Base-by-base conservation (phyloP, 208 protist genomes). In the Strigomonas galati region DNA sequence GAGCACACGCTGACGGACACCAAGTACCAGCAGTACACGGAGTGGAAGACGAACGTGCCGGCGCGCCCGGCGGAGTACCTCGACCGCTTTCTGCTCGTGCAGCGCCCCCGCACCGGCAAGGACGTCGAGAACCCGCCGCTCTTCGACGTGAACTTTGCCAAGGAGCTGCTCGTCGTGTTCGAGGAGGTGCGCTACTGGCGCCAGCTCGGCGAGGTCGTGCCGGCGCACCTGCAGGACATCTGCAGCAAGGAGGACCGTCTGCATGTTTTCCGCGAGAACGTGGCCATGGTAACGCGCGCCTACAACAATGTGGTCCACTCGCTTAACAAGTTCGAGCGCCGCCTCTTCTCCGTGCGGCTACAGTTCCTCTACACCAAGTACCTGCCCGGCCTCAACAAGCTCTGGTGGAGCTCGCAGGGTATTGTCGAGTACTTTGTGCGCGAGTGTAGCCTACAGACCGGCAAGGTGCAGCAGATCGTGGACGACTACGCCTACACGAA, bases 351-450 rank as follows among this genome's bases (percentile, higher is more conserved):
- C 31, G 78, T 97, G 52, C 93, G 94, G 44, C 83, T 99, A n/a
- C 62, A 73, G 32, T 84, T 85, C 60, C 76, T 99, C 51, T 93
- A 99, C 72, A 81, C 82, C 21, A 94, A 97, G 67, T 97, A 97
- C 70, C 69, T 71, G 53, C 91, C 93, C 4, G 98, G 97, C 28
- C 73, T 99, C 27, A 93, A 75, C 53, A 98, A 97, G 76, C 75
- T 98, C 28, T 93, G 84, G 70, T 99, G 98, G 97, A 91, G 84
- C 64, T 95, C 92, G 32, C 91, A 97, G 65, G 93, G 87, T 60
- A 93, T 98, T 67, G 87, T 98, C 15, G 94, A 98, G 69, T 97
- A 98, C 77, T 98, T 98, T 79, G 92, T 98, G 65, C 76, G 82
- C 14, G 93, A 98, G 72, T 98, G 94, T 78, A 86, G 90, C 63